A percentile compares a stretch with the other conserved stretches of the same genome.
Evolutionary conservation across 2,329 filamentous ascomycete species (phyloP).

Genomic region (Apiospora koreana): DNA sequence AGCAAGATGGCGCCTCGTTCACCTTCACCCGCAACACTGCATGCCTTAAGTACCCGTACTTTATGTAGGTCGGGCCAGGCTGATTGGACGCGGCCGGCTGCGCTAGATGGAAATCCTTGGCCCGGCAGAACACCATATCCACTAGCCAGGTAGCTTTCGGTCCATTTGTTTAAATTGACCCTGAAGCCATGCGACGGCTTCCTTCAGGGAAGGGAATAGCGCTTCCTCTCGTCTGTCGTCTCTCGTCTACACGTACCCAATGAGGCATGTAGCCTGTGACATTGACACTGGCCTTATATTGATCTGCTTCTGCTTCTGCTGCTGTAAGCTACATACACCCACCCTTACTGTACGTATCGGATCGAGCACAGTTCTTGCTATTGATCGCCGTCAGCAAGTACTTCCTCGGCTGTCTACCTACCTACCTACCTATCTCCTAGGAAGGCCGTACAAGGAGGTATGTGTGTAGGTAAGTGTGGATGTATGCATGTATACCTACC

Average conservation of each 20-base stretch:
- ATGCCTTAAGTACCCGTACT: conserved; percentile 1
- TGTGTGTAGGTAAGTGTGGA: too few relatives aligned
- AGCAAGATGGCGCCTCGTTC: conserved; percentile 1
- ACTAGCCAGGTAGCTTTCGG: conserved; percentile 17
- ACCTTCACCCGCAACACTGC: conserved; percentile 3
- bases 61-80: not conserved
- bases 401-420: too few relatives aligned
- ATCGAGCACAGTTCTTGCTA: too few relatives aligned
- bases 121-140: conserved; percentile 5
- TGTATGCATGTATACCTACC: too few relatives aligned
- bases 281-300: conserved; percentile 1
- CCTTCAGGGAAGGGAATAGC: conserved; percentile 1
- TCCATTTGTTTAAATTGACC: conserved; percentile 11
- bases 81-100: not conserved
- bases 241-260: not conserved
- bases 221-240: not conserved
- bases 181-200: conserved; percentile 15
- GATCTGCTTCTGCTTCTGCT: not conserved
- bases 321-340: not conserved
- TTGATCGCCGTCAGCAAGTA: not conserved
- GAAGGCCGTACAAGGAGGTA: too few relatives aligned
- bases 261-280: not conserved
- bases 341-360: too few relatives aligned
- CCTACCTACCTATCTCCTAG: too few relatives aligned
- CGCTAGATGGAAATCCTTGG: conserved; percentile 13